Conservation (phyloP, 345 rosid species). For the Eutrema yunnanense region DNA sequence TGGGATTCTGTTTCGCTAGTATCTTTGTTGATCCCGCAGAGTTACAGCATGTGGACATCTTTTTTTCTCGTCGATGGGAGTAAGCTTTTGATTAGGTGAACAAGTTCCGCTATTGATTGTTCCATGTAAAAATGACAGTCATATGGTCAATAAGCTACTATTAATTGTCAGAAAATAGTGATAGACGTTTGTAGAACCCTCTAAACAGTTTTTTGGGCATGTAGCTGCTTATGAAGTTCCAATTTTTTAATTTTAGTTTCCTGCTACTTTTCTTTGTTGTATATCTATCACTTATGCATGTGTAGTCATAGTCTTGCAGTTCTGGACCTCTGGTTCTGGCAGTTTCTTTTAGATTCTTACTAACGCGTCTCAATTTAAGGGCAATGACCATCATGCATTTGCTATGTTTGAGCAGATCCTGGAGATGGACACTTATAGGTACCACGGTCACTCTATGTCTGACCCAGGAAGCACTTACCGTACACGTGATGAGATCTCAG, state of each 20-base stretch:
- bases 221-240: no score
- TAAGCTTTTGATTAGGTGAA: not conserved
- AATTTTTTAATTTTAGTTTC: not conserved
- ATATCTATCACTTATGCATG: not conserved
- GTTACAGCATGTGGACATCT: not conserved
- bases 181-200: no score
- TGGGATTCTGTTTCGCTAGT: not conserved
- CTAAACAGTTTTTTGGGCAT: no score
- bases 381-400: not conserved
- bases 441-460: conserved; percentile 97
- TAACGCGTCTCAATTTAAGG: not conserved
- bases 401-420: conserved; percentile 51
- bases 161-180: not conserved
- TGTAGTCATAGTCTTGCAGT: no score
- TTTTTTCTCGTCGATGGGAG: not conserved
- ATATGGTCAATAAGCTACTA: not conserved
- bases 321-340: not conserved
- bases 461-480: conserved; percentile 99
- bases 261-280: not conserved
- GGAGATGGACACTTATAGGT: conserved; percentile 94
- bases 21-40: not conserved
- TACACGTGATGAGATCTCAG: conserved; percentile 85
- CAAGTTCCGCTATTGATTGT: not conserved
- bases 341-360: not conserved
- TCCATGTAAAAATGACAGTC: not conserved